phyloP scores from a whole-genome alignment of 768 basidiomycete genomes.

The Mycena vulgaris region DNA sequence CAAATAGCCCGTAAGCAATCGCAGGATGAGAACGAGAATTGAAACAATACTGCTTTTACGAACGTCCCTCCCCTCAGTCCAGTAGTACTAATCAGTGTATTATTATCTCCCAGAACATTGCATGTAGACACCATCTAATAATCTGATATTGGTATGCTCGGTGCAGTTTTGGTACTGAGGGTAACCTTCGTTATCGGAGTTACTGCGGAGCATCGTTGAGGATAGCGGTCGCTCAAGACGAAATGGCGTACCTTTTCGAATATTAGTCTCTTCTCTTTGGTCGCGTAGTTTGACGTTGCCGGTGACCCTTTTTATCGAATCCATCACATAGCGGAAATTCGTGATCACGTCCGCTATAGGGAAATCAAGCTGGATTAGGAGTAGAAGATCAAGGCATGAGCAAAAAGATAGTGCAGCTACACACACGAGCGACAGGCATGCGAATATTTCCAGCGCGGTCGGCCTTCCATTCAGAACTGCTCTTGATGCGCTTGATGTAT shows the following conservation, averaged over 20 bases:
- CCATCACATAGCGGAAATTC: conserved; percentile 85
- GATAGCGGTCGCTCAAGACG: conserved; percentile 21
- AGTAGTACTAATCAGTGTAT: too few relatives aligned
- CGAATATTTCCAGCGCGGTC: conserved; percentile 90
- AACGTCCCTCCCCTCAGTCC: conserved; percentile 15
- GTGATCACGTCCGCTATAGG: conserved; percentile 81
- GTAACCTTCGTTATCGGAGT: conserved; percentile 86
- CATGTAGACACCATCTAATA: conserved; percentile 55
- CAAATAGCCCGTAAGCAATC: conserved; percentile 10
- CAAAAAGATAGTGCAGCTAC: conserved; percentile 38
- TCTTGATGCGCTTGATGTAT: conserved; percentile 84
- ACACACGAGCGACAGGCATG: conserved; percentile 84
- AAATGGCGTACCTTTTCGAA: conserved; percentile 59
- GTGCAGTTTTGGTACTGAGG: conserved; percentile 89
- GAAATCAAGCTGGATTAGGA: conserved; percentile 72
- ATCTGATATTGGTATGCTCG: conserved; percentile 91
- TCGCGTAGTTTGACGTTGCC: conserved; percentile 70
- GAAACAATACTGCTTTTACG: background rate
- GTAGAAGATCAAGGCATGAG: conserved; percentile 14
- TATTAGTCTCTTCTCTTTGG: conserved; percentile 50
- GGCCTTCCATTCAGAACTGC: conserved; percentile 93
- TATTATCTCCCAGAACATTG: conserved; percentile 26
- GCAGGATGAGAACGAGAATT: background rate
- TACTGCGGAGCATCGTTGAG: conserved; percentile 55
- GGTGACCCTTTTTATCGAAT: conserved; percentile 80